Conservation (phyloP, 495 filamentous ascomycete species). For the Sporormia fimetaria region DNA sequence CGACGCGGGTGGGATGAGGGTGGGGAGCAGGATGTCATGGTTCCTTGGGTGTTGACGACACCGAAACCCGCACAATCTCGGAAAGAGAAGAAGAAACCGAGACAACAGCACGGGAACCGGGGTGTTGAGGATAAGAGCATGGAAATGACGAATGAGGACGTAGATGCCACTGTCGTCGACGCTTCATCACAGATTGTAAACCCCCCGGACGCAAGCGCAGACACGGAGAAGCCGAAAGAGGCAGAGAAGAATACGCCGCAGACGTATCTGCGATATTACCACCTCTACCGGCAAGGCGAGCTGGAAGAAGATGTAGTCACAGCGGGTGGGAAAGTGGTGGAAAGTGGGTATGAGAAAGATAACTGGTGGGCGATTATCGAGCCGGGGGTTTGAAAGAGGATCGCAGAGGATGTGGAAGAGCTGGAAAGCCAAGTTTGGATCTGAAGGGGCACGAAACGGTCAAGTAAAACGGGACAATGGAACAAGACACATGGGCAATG, state of each 20-base stretch:
- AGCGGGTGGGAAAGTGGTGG: constrained; percentile 65
- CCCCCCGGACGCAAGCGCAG: too few species aligned
- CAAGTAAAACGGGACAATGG: too few species aligned
- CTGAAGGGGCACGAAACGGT: too few species aligned
- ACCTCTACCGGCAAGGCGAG: constrained; percentile 80
- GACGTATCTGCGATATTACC: constrained; percentile 84
- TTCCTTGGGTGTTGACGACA: constrained; percentile 76
- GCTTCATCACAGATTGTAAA: neutral
- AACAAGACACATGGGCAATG: too few species aligned
- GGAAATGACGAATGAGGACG: constrained; percentile 22
- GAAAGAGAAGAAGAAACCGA: constrained; percentile 30
- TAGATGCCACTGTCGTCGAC: constrained; percentile 1
- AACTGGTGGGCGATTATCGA: constrained; percentile 82
- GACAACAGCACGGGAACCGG: constrained; percentile 7
- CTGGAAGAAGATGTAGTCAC: constrained; percentile 65
- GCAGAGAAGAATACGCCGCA: constrained; percentile 3
- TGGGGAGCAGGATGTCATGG: constrained; percentile 82
- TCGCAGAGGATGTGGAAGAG: too few species aligned
- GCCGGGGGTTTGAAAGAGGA: neutral
- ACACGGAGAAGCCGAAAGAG: neutral
- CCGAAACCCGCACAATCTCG: constrained; percentile 6
- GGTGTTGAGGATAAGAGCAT: neutral
- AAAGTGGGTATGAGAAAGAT: constrained; percentile 88
- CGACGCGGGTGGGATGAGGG: constrained; percentile 86
- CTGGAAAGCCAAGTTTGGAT: too few species aligned